Percentiles rank a stretch among this genome's conserved stretches.
phyloP scores from a whole-genome alignment of 768 basidiomycete species.

The Hygrocybe coccinea region DNA sequence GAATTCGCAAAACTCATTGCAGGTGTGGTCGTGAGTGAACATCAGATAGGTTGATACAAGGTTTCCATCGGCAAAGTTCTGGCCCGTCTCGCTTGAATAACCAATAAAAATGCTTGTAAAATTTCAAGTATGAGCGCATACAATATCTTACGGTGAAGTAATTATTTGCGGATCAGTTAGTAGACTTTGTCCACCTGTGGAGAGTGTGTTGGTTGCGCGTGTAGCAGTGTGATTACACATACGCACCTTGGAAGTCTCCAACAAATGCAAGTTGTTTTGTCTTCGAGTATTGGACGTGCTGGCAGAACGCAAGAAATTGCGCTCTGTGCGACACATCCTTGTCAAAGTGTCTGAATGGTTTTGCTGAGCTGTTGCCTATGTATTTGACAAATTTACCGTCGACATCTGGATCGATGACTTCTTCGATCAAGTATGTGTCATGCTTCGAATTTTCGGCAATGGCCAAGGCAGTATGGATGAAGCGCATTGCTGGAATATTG shows the following conservation, averaged over 20 bases:
- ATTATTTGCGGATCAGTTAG: conserved; percentile 1
- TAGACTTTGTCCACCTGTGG: not conserved
- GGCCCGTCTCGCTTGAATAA: not conserved
- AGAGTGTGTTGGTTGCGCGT: not conserved
- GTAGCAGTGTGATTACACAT: not conserved
- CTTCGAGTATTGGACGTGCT: conserved; percentile 17
- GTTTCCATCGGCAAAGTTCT: not conserved
- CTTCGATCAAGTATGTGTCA: conserved; percentile 18
- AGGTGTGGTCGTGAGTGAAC: not conserved
- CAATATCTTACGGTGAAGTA: not conserved
- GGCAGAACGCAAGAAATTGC: conserved; percentile 15
- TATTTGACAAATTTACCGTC: conserved; percentile 21
- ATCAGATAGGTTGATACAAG: not conserved
- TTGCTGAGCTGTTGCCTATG: conserved; percentile 19
- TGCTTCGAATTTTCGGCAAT: conserved; percentile 3
- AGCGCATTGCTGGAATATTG: conserved; percentile 14
- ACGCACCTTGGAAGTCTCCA: conserved; percentile 18
- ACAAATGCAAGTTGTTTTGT: conserved; percentile 13
- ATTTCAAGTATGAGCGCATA: not conserved
- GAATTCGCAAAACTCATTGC: not conserved
- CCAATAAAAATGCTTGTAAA: no score
- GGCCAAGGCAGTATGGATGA: conserved; percentile 15
- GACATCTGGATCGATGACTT: conserved; percentile 10
- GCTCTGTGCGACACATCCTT: no score
- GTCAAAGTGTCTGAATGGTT: conserved; percentile 6